These are phyloP conservation scores for Coniochaeta sp. DNA, from an alignment of 2,329 filamentous ascomycete genomes.

Conservation along the genomic window DNA sequence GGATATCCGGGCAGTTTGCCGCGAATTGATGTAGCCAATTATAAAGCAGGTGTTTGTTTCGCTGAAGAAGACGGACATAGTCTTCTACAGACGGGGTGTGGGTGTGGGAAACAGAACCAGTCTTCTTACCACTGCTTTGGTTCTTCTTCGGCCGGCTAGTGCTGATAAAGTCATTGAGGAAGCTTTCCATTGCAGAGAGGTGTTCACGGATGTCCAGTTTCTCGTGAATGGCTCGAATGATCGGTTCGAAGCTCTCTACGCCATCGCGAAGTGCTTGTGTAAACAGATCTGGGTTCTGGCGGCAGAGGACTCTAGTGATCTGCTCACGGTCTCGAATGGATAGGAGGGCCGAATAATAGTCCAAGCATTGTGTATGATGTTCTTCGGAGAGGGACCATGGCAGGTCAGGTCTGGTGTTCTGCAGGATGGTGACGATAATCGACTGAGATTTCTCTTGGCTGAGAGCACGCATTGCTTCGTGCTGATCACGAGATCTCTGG, in stretches of 20 bases:
- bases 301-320: slow-evolving; percentile 60
- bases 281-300: slow-evolving; percentile 62
- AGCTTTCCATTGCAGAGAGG: slow-evolving; percentile 57
- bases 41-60: slow-evolving; percentile 57
- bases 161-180: slow-evolving; percentile 65
- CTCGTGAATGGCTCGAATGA: slow-evolving; percentile 65
- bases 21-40: slow-evolving; percentile 64
- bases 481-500: slow-evolving; percentile 41
- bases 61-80: slow-evolving; percentile 58
- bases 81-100: slow-evolving; percentile 57
- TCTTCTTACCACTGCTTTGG: slow-evolving; percentile 22
- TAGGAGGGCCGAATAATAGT: slow-evolving; percentile 65
- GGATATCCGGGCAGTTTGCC: slow-evolving; percentile 59
- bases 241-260: slow-evolving; percentile 63
- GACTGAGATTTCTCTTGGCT: slow-evolving; percentile 47
- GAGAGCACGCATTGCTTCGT: slow-evolving; percentile 48
- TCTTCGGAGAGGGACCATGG: slow-evolving; percentile 41
- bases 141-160: slow-evolving; percentile 37
- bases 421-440: slow-evolving; percentile 60
- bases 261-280: slow-evolving; percentile 59
- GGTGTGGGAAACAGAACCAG: slow-evolving; percentile 19
- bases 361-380: slow-evolving; percentile 57
- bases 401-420: slow-evolving; percentile 37
- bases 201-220: slow-evolving; percentile 64
- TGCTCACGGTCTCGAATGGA: slow-evolving; percentile 67